Evolutionary conservation across 257 asterid genomes (phyloP), one percentile per base, ranked within the genome.

Genomic region (Linaria vulgaris): DNA sequence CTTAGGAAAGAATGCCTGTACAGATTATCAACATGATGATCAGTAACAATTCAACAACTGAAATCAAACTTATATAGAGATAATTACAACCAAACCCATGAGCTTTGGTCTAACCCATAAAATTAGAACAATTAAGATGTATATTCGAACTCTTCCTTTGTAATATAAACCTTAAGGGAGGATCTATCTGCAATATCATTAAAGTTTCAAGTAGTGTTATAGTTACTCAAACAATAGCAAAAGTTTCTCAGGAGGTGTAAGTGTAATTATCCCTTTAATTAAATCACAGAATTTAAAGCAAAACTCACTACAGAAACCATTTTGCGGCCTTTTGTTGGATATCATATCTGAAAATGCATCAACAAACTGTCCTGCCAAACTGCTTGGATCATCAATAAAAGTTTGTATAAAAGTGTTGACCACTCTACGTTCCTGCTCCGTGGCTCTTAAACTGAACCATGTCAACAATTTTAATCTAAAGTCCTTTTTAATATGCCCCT

Each of bases 341-440:
- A 81, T 50, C 51, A 81, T 77, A 9, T 79, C 85, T 24, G 85
- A 72, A 60, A 84, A 84, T 12, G 91, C 74, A 71, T 84, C 84
- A 9, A 84, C 76, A 74, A 87, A 74, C 73, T 87, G 97, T 23
- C 90, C 95, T 0, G 90, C 95, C 83, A 90, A 77, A 68, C 95
- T 78, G 72, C 64, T 71, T 8, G 97, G 95, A 76, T 90, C 95
- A 49, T 87, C 97, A 12, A 82, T 75, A 72, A 87, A 72, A 12
- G 90, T 79, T 67, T 90, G 95, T 69, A 91, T 88, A 55, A 83
- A 91, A 19, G 96, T 91, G 79, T 86, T 81, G 16, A 91, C 96
- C 73, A 91, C 96, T 75, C 92, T 79, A 10, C 96, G 84, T 62
- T 88, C 98, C 73, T 91, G 98, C 82, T 78, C 96, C 0, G 95